Evolutionary conservation across 169 alveolate species (phyloP).

Genomic region (Babesia ovata): DNA sequence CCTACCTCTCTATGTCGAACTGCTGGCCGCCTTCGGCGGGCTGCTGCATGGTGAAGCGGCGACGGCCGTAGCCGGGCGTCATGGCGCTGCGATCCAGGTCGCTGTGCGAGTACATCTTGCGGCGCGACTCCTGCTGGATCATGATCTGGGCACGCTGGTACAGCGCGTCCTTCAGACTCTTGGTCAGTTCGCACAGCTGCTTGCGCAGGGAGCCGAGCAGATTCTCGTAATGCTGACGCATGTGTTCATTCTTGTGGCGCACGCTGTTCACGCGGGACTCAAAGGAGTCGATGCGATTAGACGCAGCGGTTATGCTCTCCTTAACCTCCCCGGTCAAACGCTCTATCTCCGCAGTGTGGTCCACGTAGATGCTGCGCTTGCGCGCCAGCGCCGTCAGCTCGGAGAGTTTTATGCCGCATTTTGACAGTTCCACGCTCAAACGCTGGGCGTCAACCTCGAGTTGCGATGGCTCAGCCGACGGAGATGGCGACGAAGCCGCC

Average conservation of each 20-base stretch:
- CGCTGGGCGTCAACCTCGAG: conserved; percentile 48
- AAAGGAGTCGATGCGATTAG: conserved; percentile 47
- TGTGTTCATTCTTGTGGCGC: conserved; percentile 41
- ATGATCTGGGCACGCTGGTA: conserved; percentile 76
- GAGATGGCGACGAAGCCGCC: conserved; percentile 1
- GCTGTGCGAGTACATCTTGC: conserved; percentile 72
- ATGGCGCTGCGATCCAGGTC: conserved; percentile 32
- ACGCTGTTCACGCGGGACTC: conserved; percentile 8
- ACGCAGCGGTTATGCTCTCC: conserved; percentile 38
- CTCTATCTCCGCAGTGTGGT: conserved; percentile 56
- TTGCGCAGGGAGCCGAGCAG: conserved; percentile 52
- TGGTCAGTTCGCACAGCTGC: conserved; percentile 60
- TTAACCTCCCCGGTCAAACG: conserved; percentile 58
- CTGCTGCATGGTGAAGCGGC: conserved; percentile 59
- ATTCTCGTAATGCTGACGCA: conserved; percentile 53
- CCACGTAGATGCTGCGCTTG: conserved; percentile 64
- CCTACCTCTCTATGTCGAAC: conserved; percentile 66
- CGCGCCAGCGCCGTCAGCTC: conserved; percentile 55
- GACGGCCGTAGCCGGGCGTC: conserved; percentile 11
- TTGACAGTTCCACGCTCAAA: conserved; percentile 35
- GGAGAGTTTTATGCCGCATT: conserved; percentile 21
- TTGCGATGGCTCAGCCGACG: conserved; percentile 35
- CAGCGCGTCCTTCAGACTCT: conserved; percentile 72
- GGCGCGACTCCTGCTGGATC: conserved; percentile 74
- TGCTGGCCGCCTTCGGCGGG: conserved; percentile 56